phyloP scores from a whole-genome alignment of 2,329 filamentous ascomycete species.

The Aspergillus sp. region DNA sequence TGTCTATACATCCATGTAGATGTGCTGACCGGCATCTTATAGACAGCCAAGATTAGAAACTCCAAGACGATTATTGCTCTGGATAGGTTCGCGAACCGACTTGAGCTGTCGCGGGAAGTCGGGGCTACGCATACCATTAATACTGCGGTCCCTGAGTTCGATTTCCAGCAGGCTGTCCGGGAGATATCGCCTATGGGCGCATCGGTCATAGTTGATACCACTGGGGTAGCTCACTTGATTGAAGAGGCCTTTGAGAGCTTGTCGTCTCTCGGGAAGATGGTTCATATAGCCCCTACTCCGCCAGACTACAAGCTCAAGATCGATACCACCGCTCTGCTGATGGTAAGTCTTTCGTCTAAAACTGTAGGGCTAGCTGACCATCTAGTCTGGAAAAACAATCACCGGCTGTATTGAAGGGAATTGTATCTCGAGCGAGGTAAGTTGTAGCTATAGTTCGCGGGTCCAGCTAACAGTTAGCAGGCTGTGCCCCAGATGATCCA shows the following conservation, averaged over 20 bases:
- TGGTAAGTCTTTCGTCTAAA: background rate
- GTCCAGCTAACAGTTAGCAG: background rate
- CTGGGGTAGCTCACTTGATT: constrained; percentile 17
- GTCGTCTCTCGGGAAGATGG: constrained; percentile 47
- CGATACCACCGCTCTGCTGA: background rate
- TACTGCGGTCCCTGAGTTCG: constrained; percentile 21
- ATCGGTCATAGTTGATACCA: constrained; percentile 21
- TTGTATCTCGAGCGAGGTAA: constrained; percentile 10
- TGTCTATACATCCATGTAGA: no score
- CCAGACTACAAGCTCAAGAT: constrained; percentile 23
- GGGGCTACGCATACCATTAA: constrained; percentile 43
- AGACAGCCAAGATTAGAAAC: constrained; percentile 44
- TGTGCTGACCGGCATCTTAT: background rate
- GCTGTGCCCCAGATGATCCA: constrained; percentile 20
- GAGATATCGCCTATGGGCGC: constrained; percentile 8
- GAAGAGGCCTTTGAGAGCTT: constrained; percentile 18
- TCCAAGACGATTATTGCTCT: constrained; percentile 42
- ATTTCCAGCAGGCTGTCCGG: constrained; percentile 10
- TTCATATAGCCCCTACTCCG: constrained; percentile 52
- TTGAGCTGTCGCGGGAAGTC: constrained; percentile 36
- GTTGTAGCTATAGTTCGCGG: background rate
- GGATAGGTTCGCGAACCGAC: constrained; percentile 33
- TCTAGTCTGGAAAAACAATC: constrained; percentile 15
- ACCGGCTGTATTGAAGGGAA: constrained; percentile 21
- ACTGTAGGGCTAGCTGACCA: background rate